Percentiles rank a stretch among this genome's conserved stretches.
Evolutionary conservation across 2,329 filamentous ascomycete genomes (phyloP).

Genomic region (Colletotrichum theobromicola): DNA sequence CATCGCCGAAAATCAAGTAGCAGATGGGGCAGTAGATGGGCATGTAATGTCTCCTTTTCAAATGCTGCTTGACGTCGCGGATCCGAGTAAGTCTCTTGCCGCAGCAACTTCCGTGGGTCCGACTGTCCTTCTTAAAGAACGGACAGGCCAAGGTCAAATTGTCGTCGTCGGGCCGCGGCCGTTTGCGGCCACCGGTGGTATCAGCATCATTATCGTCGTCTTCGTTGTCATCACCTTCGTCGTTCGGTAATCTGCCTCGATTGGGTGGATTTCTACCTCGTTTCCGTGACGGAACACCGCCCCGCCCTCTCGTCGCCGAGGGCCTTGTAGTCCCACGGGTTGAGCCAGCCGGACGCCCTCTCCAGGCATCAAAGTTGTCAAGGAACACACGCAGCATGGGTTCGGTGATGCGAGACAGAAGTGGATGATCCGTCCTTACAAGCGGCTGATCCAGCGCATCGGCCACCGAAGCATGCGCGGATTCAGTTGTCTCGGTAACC

Average conservation of each 20-base stretch:
- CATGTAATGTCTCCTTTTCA: constrained; percentile 19
- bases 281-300: neutral
- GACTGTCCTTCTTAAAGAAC: constrained; percentile 30
- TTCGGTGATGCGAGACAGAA: neutral
- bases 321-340: neutral
- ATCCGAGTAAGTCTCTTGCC: constrained; percentile 25
- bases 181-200: neutral
- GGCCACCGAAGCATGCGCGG: neutral
- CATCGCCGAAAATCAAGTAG: neutral
- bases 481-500: neutral
- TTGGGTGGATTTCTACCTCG: neutral
- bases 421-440: neutral
- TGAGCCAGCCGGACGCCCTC: neutral
- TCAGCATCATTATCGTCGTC: neutral
- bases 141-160: constrained; percentile 26
- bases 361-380: neutral
- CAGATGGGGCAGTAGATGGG: neutral
- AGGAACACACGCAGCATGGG: neutral
- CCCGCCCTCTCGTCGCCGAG: neutral
- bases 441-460: neutral
- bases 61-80: constrained; percentile 33
- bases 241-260: neutral
- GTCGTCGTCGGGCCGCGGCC: neutral
- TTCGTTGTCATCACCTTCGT: neutral
- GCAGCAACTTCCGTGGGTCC: constrained; percentile 28